Conservation (phyloP, 768 basidiomycete genomes). For the Pisolithus tinctorius region DNA sequence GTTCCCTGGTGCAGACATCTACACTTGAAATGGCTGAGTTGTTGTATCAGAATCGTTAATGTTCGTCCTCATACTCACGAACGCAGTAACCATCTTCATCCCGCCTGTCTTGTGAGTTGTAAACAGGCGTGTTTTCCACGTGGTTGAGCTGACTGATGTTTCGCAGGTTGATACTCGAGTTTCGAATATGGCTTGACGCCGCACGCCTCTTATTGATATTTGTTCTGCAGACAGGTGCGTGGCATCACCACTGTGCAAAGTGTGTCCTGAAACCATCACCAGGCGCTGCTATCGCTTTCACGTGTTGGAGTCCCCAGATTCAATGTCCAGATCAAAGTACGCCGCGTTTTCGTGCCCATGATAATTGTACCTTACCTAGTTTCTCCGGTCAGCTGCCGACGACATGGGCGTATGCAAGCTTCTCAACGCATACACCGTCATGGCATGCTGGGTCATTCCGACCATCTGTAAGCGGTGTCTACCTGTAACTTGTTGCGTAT, state of each 20-base stretch:
- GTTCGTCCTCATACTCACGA: constrained; percentile 35
- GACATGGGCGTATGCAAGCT: constrained; percentile 41
- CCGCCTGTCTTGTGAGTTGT: constrained; percentile 37
- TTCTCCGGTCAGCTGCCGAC: constrained; percentile 28
- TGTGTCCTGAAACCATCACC: not conserved
- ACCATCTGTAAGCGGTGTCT: constrained; percentile 35
- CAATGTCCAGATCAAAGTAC: constrained; percentile 39
- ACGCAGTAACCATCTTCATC: constrained; percentile 34
- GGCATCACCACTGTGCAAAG: not conserved
- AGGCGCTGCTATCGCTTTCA: constrained; percentile 41
- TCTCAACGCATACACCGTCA: constrained; percentile 40
- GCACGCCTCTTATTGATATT: constrained; percentile 43
- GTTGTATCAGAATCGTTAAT: constrained; percentile 36
- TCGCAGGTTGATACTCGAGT: constrained; percentile 38
- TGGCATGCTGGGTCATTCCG: constrained; percentile 50
- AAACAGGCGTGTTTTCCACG: not conserved
- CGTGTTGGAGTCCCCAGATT: constrained; percentile 36
- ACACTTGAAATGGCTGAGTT: not conserved
- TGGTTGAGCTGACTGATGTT: not conserved
- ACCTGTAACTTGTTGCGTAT: constrained; percentile 1
- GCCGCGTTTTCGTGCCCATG: not conserved
- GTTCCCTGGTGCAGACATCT: constrained; percentile 8
- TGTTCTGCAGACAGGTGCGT: constrained; percentile 39
- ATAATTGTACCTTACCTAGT: not conserved
- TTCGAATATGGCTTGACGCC: constrained; percentile 48